Evolutionary conservation across 2,329 filamentous ascomycete species (phyloP).

Genomic region (Aureobasidium sp.): DNA sequence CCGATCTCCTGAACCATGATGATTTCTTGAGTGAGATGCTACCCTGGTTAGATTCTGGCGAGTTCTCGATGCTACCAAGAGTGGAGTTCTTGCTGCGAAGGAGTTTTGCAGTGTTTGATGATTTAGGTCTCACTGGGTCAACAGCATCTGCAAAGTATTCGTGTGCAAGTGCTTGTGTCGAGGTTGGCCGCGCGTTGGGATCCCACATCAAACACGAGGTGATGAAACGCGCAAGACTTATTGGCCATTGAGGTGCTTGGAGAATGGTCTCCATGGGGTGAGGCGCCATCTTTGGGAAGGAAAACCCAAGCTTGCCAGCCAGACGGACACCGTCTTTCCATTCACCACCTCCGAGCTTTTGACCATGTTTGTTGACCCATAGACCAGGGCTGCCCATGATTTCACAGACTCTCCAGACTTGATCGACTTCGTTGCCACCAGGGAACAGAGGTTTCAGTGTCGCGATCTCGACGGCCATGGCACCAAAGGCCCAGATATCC

Average conservation of each 20-base stretch:
- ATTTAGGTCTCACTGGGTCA: constrained; percentile 87
- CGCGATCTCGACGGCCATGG: constrained; percentile 97
- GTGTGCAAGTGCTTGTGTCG: constrained; percentile 86
- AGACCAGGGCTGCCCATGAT: constrained; percentile 98
- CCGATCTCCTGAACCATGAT: constrained; percentile 89
- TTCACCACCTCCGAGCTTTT: constrained; percentile 84
- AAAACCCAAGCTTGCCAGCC: constrained; percentile 94
- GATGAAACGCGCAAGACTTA: constrained; percentile 81
- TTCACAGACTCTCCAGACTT: constrained; percentile 97
- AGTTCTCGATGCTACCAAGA: constrained; percentile 61
- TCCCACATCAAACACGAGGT: constrained; percentile 99
- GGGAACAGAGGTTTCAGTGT: constrained; percentile 96
- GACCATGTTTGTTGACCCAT: constrained; percentile 91
- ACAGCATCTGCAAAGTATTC: constrained; percentile 91
- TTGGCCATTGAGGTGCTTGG: constrained; percentile 83
- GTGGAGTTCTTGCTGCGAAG: constrained; percentile 88
- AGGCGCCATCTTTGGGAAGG: constrained; percentile 97
- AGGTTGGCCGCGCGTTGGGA: constrained; percentile 83
- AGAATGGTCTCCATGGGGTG: constrained; percentile 94
- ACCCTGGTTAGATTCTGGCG: constrained; percentile 48
- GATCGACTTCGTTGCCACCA: constrained; percentile 95
- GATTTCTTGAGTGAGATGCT: constrained; percentile 68
- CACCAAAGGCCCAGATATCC: constrained; percentile 96
- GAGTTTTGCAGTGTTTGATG: constrained; percentile 75
- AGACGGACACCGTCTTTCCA: constrained; percentile 93